These are phyloP conservation scores for Rosa chinensis DNA, from an alignment of 306 rosid species.

Conservation along the genomic window DNA sequence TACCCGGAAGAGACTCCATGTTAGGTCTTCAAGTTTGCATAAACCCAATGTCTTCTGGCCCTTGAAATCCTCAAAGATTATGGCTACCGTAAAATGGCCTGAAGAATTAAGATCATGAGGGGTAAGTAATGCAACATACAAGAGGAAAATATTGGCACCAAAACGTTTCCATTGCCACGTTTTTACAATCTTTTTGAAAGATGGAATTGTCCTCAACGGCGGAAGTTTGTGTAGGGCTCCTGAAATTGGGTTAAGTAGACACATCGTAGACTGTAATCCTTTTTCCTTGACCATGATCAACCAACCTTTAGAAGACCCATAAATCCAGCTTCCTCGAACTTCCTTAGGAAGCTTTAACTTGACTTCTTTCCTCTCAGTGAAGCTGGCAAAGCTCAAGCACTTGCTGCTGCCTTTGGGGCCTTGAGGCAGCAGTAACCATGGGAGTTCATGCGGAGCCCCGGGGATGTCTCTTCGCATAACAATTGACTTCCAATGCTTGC, in stretches of 20 bases:
- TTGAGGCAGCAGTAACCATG: conserved; percentile 1
- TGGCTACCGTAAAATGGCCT: neutral
- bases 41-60: neutral
- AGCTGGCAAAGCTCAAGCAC: neutral
- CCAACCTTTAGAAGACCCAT: conserved; percentile 3
- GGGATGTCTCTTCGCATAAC: neutral
- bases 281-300: neutral
- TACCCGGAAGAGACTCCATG: neutral
- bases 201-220: neutral
- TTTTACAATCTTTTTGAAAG: neutral
- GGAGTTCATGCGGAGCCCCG: neutral
- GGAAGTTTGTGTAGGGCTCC: neutral
- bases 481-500: neutral
- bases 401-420: neutral
- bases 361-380: neutral
- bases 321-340: neutral
- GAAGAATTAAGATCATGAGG: neutral
- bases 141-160: neutral
- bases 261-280: neutral
- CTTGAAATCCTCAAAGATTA: neutral
- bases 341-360: neutral
- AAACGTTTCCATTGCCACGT: neutral
- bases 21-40: neutral
- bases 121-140: neutral
- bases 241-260: neutral